phyloP scores from a whole-genome alignment of 2,329 filamentous ascomycete genomes.

The Colletotrichum caudatum region DNA sequence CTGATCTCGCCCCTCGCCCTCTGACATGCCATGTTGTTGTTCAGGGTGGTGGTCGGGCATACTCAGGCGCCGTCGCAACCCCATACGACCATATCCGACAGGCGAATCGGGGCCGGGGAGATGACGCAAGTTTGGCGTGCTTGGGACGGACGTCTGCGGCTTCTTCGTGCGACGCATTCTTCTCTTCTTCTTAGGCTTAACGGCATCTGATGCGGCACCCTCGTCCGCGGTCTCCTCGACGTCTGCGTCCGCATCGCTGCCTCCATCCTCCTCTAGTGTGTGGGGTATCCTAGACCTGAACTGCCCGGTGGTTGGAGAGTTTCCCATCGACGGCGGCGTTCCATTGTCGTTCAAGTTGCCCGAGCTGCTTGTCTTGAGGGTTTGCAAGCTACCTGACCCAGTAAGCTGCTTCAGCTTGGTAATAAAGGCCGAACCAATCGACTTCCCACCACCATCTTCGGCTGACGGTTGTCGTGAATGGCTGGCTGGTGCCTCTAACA shows the following conservation, averaged over 20 bases:
- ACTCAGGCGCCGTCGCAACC: slow-evolving; percentile 74
- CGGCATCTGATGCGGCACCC: slow-evolving; percentile 59
- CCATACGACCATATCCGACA: slow-evolving; percentile 59
- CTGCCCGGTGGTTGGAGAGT: slow-evolving; percentile 62
- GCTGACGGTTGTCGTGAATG: slow-evolving; percentile 74
- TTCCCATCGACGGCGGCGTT: slow-evolving; percentile 55
- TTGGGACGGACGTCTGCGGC: slow-evolving; percentile 70
- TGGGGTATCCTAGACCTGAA: slow-evolving; percentile 63
- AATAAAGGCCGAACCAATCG: slow-evolving; percentile 76
- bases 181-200: slow-evolving; percentile 72
- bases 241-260: slow-evolving; percentile 81
- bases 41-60: slow-evolving; percentile 72
- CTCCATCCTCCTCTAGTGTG: slow-evolving; percentile 64
- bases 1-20: slow-evolving; percentile 78
- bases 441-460: slow-evolving; percentile 72
- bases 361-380: slow-evolving; percentile 55
- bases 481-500: slow-evolving; percentile 59
- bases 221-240: slow-evolving; percentile 91
- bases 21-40: slow-evolving; percentile 75
- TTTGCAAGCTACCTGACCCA: slow-evolving; percentile 61
- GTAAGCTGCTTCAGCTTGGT: slow-evolving; percentile 82
- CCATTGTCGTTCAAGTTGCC: slow-evolving; percentile 52
- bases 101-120: slow-evolving; percentile 57
- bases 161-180: slow-evolving; percentile 58
- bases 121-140: slow-evolving; percentile 67